phyloP scores from a whole-genome alignment of 2,329 filamentous ascomycete genomes.

The Aspergillus aculeatus region DNA sequence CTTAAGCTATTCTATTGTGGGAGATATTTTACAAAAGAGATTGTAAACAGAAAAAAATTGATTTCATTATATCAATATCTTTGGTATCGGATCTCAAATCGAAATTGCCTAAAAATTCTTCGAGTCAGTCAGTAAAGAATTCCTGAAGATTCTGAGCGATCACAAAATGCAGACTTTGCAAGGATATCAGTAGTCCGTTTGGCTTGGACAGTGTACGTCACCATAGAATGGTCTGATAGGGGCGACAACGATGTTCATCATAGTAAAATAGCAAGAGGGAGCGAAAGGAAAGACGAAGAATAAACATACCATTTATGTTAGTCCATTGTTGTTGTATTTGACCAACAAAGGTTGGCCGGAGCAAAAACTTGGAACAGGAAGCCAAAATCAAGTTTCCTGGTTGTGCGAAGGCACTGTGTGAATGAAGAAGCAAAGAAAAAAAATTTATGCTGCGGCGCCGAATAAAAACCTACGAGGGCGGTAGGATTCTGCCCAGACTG shows the following conservation, averaged over 20 bases:
- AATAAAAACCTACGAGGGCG: constrained; percentile 24
- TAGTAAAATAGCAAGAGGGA: constrained; percentile 25
- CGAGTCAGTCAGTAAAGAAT: constrained; percentile 27
- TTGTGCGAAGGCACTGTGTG: constrained; percentile 16
- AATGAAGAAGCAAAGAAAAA: constrained; percentile 24
- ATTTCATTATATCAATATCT: background rate
- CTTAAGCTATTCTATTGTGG: constrained; percentile 15
- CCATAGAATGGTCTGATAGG: constrained; percentile 60
- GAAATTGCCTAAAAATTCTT: constrained; percentile 11
- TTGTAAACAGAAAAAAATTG: background rate
- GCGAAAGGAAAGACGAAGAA: constrained; percentile 7
- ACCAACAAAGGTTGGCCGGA: background rate
- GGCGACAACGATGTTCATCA: constrained; percentile 64
- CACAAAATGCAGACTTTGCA: constrained; percentile 11
- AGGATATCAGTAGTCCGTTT: constrained; percentile 58
- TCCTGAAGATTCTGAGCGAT: constrained; percentile 10
- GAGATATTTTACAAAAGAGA: background rate
- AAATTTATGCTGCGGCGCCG: constrained; percentile 16
- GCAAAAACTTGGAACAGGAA: background rate
- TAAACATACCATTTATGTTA: constrained; percentile 30
- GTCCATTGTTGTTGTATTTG: constrained; percentile 1
- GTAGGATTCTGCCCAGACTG: constrained; percentile 27
- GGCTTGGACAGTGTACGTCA: constrained; percentile 62
- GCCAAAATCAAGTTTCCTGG: constrained; percentile 12
- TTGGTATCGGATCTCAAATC: background rate